Evolutionary conservation across 768 basidiomycete genomes (phyloP).

Genomic region (Suillus americanus): DNA sequence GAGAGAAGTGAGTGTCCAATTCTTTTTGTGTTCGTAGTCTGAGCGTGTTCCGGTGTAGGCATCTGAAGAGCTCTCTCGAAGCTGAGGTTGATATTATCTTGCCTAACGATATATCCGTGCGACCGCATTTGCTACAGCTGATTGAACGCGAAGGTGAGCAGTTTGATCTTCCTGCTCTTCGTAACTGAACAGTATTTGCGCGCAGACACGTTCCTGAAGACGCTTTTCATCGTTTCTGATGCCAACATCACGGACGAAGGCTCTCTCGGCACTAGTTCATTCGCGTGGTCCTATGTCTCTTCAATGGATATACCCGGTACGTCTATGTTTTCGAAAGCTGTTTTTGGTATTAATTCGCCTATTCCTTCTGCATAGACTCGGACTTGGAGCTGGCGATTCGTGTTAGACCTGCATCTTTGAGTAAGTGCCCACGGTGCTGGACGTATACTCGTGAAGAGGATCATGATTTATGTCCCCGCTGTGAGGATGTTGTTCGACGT

Average conservation of each 20-base stretch:
- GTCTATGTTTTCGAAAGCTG: slow-evolving; percentile 9
- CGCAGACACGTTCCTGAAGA: slow-evolving; percentile 64
- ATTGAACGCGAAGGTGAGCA: slow-evolving; percentile 44
- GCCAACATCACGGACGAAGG: slow-evolving; percentile 51
- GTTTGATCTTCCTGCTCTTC: neutral
- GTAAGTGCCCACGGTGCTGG: slow-evolving; percentile 95
- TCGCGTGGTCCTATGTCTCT: slow-evolving; percentile 50
- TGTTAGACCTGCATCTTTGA: slow-evolving; percentile 55
- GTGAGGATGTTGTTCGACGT: slow-evolving; percentile 32
- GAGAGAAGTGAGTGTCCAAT: slow-evolving; percentile 56
- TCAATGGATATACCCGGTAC: slow-evolving; percentile 47
- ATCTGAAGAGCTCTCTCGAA: slow-evolving; percentile 74
- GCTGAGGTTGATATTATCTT: slow-evolving; percentile 69
- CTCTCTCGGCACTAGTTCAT: slow-evolving; percentile 37
- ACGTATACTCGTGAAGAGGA: slow-evolving; percentile 56
- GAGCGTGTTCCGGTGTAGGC: slow-evolving; percentile 38
- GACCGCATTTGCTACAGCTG: slow-evolving; percentile 34
- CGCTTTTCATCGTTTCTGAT: slow-evolving; percentile 81
- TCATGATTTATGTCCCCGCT: slow-evolving; percentile 66
- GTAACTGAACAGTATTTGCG: neutral
- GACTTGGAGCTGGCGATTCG: slow-evolving; percentile 41
- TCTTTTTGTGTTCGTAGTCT: neutral
- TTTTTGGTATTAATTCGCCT: neutral
- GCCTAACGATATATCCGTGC: slow-evolving; percentile 34
- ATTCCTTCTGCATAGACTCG: slow-evolving; percentile 4